Evolutionary conservation across 2,329 filamentous ascomycete genomes (phyloP).

Genomic region (Teratosphaeria destructans): DNA sequence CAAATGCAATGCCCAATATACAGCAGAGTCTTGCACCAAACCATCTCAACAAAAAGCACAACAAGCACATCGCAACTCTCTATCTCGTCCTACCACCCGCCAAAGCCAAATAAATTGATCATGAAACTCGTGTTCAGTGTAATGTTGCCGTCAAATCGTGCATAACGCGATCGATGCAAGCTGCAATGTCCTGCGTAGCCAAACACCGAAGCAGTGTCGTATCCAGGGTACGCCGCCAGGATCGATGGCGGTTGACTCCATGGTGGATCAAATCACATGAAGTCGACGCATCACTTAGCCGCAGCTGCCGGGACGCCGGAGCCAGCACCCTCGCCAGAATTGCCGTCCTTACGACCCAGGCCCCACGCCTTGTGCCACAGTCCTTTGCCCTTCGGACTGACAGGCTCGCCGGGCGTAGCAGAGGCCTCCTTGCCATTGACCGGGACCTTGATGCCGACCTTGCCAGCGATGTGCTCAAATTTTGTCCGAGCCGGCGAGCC

Average conservation of each 20-base stretch:
- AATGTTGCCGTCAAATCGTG: background rate
- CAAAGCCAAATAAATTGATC: background rate
- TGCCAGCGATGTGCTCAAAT: slow-evolving; percentile 38
- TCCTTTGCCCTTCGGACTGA: slow-evolving; percentile 2
- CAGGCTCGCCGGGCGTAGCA: background rate
- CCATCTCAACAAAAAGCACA: background rate
- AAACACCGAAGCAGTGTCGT: background rate
- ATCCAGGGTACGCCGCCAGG: background rate
- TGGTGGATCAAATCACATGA: background rate
- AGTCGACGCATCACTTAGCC: background rate
- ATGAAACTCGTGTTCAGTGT: background rate
- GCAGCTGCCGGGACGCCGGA: background rate
- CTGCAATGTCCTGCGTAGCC: background rate
- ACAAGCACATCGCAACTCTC: background rate
- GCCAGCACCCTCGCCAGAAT: background rate
- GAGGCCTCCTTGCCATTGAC: slow-evolving; percentile 14
- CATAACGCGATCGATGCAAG: background rate
- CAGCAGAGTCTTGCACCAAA: background rate
- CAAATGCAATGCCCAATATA: background rate
- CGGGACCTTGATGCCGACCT: slow-evolving; percentile 28
- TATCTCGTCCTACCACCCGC: background rate
- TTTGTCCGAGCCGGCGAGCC: slow-evolving; percentile 35
- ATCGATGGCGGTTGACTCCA: background rate
- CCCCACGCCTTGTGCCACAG: slow-evolving; percentile 4
- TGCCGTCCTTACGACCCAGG: background rate